phyloP scores from a whole-genome alignment of 2,329 filamentous ascomycete genomes.

The Graphilbum ipis-grandicollis region DNA sequence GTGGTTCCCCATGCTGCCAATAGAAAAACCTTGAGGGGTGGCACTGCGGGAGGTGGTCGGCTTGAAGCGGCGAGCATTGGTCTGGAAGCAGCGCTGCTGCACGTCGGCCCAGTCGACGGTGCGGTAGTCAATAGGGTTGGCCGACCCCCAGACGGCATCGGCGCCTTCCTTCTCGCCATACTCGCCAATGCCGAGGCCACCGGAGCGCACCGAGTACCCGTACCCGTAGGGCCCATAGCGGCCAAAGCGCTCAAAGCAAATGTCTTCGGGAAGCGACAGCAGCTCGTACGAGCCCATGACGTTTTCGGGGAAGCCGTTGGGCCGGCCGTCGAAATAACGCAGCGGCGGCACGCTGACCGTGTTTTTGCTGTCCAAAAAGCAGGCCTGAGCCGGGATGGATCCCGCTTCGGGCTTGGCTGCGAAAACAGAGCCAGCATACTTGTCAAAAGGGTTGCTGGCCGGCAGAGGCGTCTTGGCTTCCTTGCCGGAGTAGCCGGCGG shows the following conservation, averaged over 20 bases:
- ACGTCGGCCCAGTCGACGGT: slow-evolving; percentile 63
- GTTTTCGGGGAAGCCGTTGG: slow-evolving; percentile 68
- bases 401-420: no score
- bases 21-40: slow-evolving; percentile 32
- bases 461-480: slow-evolving; percentile 8
- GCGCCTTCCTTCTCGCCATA: slow-evolving; percentile 68
- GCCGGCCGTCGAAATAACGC: slow-evolving; percentile 60
- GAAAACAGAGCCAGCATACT: slow-evolving; percentile 4
- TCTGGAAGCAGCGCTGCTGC: slow-evolving; percentile 54
- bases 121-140: slow-evolving; percentile 59
- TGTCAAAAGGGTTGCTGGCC: slow-evolving; percentile 5
- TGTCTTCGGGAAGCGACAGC: slow-evolving; percentile 60
- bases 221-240: slow-evolving; percentile 78
- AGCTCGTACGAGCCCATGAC: slow-evolving; percentile 76
- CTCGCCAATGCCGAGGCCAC: slow-evolving; percentile 72
- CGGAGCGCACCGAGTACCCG: slow-evolving; percentile 63
- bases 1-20: slow-evolving; percentile 13
- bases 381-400: slow-evolving; percentile 42
- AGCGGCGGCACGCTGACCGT: slow-evolving; percentile 51
- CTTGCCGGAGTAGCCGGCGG: slow-evolving; percentile 6
- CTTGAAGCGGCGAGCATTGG: slow-evolving; percentile 55
- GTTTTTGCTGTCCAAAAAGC: slow-evolving; percentile 56
- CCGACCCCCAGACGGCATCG: slow-evolving; percentile 60
- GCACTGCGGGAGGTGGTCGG: slow-evolving; percentile 21
- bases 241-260: slow-evolving; percentile 88